Evolutionary conservation across 768 basidiomycete species (phyloP).

Genomic region (Rhodosporidiobolus odoratus): DNA sequence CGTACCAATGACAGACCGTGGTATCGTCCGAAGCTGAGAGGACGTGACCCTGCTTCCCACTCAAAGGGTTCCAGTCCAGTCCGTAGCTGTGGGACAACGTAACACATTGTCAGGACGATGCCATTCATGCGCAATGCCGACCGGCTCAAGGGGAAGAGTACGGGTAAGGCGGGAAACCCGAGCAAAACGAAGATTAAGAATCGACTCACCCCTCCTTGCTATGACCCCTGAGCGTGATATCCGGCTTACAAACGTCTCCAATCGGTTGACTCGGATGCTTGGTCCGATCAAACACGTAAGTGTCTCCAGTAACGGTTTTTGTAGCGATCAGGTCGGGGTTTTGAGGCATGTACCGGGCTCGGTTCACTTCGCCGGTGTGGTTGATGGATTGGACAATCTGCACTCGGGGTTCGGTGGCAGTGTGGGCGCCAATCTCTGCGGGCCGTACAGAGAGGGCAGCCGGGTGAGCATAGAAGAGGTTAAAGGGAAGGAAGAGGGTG

Average conservation of each 20-base stretch:
- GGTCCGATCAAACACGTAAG: constrained; percentile 91
- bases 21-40: constrained; percentile 91
- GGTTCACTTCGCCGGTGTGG: constrained; percentile 90
- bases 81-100: constrained; percentile 61
- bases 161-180: neutral
- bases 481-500: neutral
- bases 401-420: constrained; percentile 75
- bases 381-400: constrained; percentile 88
- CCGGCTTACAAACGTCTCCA: constrained; percentile 70
- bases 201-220: constrained; percentile 77
- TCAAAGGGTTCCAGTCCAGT: constrained; percentile 77
- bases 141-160: neutral
- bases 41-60: constrained; percentile 66
- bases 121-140: too few species aligned
- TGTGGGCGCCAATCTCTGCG: constrained; percentile 85
- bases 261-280: constrained; percentile 93
- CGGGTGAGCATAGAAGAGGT: too few species aligned
- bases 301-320: constrained; percentile 82
- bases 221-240: constrained; percentile 85
- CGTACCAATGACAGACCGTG: constrained; percentile 88
- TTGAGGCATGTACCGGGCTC: constrained; percentile 98
- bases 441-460: too few species aligned
- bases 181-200: neutral
- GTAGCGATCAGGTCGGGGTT: constrained; percentile 96
- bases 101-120: too few species aligned